Conservation (phyloP, 176 grass and related monocot species). For the Carex littledalei region DNA sequence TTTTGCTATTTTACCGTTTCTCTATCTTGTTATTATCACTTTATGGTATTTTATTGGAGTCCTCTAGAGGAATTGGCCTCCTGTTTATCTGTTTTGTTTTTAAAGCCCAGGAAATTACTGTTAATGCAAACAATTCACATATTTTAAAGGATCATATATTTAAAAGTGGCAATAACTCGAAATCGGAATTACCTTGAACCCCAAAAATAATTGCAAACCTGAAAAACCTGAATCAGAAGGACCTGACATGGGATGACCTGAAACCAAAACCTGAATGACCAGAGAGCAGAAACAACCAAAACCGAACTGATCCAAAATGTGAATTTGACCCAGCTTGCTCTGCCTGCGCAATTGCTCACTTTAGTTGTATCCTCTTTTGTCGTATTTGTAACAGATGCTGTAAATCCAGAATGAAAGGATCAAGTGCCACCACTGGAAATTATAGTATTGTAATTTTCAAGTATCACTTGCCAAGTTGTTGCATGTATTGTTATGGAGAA, state of each 20-base stretch:
- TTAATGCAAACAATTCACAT: not conserved
- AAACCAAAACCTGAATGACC: not conserved
- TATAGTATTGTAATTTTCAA: not conserved
- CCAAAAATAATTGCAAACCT: not conserved
- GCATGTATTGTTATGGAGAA: not conserved
- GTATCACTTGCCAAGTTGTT: not conserved
- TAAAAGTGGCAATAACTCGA: not conserved
- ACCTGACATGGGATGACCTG: not conserved
- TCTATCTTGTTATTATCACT: conserved; percentile 7
- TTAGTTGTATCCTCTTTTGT: not conserved
- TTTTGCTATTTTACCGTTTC: not conserved
- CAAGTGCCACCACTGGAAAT: not conserved
- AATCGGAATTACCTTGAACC: not conserved
- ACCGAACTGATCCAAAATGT: not conserved
- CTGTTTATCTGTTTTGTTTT: not conserved
- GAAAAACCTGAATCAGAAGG: not conserved
- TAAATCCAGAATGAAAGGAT: not conserved
- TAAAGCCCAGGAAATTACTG: not conserved
- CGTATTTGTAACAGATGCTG: not conserved
- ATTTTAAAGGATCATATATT: not conserved
- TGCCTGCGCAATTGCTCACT: not conserved
- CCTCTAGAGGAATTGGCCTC: not conserved
- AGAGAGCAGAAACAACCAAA: not conserved
- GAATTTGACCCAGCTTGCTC: not conserved
- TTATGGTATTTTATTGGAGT: not conserved